Evolutionary conservation across 805 yeast genomes (phyloP), one percentile per base, ranked within the genome.

Genomic region (Maudiozyma barnettii): DNA sequence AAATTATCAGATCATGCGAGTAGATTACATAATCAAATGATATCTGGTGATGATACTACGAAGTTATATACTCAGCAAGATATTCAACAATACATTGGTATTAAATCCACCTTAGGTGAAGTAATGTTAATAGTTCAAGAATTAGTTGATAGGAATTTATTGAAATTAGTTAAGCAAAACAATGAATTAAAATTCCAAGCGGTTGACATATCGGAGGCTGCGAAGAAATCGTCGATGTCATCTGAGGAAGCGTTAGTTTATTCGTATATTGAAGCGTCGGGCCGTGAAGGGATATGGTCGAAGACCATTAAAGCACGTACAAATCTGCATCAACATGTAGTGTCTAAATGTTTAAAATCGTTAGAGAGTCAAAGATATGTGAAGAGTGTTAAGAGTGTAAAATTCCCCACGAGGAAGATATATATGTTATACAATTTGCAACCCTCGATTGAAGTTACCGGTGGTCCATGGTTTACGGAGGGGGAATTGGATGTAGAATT

Each of bases 391-490:
- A 91, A 93, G 62, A 79, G 87, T 21, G 98, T 93, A 30, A 91
- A 86, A 60, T 81, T 78, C 64, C 97, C 98, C 13, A 91, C 97
- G 1, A 76, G 99, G 54, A 93, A 93, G 60, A 91, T 93, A 31
- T 95, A 91, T 66, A 93, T 93, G 98, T 73, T 93, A 46, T 91
- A 90, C 63, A 82, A 87, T 60, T 70, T 93, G 54, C 96, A 89
- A 62, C 99, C 99, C 5, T 84, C 95, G 3, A 82, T 87, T 30
- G 98, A 91, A 54, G 93, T 93, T 36, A 93, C 98, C 0, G 99
- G 99, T 53, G 99, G 99, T 5, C 98, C 98, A 4, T 93, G 99
- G 99, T 93, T 90, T 62, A 89, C 97, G 0, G 99, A 93, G 62
- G 81, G 90, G 33, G 98, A 93, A 65, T 73, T 93, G 48, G 99